Base-by-base conservation (phyloP, 805 yeast genomes). In the Kodamaea lidongshanica region DNA sequence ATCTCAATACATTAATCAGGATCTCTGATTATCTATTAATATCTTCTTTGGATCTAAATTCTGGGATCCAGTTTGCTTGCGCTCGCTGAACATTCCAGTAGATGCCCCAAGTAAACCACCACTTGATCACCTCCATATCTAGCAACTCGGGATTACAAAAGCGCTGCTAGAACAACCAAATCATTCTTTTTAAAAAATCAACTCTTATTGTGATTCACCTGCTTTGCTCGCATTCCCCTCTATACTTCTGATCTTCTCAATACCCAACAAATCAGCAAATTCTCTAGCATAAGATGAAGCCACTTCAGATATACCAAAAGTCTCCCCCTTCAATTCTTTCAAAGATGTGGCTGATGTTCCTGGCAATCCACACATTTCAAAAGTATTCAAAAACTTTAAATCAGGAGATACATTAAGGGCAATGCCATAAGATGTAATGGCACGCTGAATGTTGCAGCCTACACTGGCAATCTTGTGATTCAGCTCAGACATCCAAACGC, bases 371-470 rank as follows among this genome's bases (percentile, higher is more conserved):
- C 98, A 92, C 69, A 94, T 84, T 4, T 75, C 78, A 39, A 84
- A 74, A 0, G 69, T 56, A 37, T 85, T 79, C 44, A 89, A 67
- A 56, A 70, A 82, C 21, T 72, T 66, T 25, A 86, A 64, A 45
- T 87, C 87, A 1, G 95, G 86, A 18, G 48, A 38, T 3, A 83
- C 78, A 49, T 92, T 92, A 25, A 92, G 68, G 1, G 89, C 84
- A 10, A 89, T 65, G 0, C 99, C 98, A 58, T 88, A 95, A 1
- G 92, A 77, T 0, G 96, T 85, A 18, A 92, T 70, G 8, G 82
- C 77, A 35, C 96, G 61, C 39, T 86, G 79, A 5, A 89, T 78
- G 46, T 86, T 87, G 30, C 89, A 76, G 0, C 98, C 98, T 4
- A 94, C 72, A 14, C 96, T 82, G 1, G 95, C 88, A 18, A 92